A percentile compares a stretch with the other conserved stretches of the same genome.
These are phyloP conservation scores for Piromyces finnis DNA, from an alignment of 192 early-diverging fungal species.

Conservation along the genomic window DNA sequence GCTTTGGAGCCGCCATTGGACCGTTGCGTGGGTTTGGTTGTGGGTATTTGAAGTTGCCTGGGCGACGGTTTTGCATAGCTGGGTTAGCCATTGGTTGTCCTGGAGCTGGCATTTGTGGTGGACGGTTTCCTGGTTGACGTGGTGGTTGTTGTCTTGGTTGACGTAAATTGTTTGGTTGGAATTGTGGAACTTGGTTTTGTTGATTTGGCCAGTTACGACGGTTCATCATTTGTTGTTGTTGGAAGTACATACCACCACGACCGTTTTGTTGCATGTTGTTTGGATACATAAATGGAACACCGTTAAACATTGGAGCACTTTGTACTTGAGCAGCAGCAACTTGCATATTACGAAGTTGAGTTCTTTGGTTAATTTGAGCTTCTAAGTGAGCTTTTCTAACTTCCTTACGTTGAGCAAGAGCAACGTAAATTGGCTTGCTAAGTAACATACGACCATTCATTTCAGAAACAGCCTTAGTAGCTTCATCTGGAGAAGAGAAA, in stretches of 20 bases:
- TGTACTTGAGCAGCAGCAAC: not conserved
- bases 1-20: conserved; percentile 6
- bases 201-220: conserved; percentile 26
- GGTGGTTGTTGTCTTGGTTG: conserved; percentile 3
- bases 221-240: conserved; percentile 24
- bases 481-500: conserved; percentile 97
- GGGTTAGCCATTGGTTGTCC: conserved; percentile 16
- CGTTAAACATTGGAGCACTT: conserved; percentile 14
- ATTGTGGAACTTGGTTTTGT: conserved; percentile 37
- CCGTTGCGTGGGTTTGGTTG: not conserved
- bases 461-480: conserved; percentile 92
- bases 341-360: conserved; percentile 35
- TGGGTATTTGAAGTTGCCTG: not conserved
- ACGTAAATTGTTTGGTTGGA: conserved; percentile 14
- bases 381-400: conserved; percentile 88
- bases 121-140: conserved; percentile 9
- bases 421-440: conserved; percentile 94
- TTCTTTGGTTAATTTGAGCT: conserved; percentile 84
- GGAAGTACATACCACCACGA: not conserved
- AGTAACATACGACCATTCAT: conserved; percentile 95
- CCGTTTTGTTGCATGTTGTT: not conserved
- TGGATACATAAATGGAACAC: not conserved
- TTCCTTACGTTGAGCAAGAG: conserved; percentile 94
- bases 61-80: conserved; percentile 6
- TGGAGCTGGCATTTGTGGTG: conserved; percentile 9